A percentile compares a stretch with the other conserved stretches of the same genome.
These are phyloP conservation scores for Suhomyces anneliseae DNA, from an alignment of 1,139 yeast genomes.

Conservation along the genomic window DNA sequence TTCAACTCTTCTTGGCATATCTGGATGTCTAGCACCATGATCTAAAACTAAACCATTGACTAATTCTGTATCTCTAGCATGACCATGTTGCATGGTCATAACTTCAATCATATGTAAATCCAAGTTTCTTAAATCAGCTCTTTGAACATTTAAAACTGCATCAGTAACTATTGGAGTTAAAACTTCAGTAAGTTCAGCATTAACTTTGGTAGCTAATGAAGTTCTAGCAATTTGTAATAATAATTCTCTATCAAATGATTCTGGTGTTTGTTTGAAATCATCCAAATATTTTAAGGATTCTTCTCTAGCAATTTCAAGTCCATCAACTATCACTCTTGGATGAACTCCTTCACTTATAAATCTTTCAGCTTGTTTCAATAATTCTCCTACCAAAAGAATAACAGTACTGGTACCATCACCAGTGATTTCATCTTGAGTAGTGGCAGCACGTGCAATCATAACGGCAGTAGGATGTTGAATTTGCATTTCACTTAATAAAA, in stretches of 20 bases:
- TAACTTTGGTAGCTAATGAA: constrained; percentile 84
- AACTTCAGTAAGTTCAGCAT: constrained; percentile 70
- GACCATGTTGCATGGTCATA: constrained; percentile 96
- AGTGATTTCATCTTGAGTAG: constrained; percentile 97
- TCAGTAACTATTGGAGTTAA: constrained; percentile 95
- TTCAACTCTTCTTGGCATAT: constrained; percentile 88
- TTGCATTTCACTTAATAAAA: constrained; percentile 92
- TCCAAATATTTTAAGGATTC: constrained; percentile 71
- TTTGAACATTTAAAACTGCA: constrained; percentile 80
- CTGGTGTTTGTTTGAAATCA: constrained; percentile 50
- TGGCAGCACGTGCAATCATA: constrained; percentile 97
- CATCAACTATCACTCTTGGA: constrained; percentile 92
- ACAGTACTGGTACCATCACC: constrained; percentile 99
- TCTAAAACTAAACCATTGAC: constrained; percentile 90
- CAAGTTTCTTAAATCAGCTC: constrained; percentile 49
- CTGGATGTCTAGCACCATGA: constrained; percentile 99
- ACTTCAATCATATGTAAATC: constrained; percentile 98
- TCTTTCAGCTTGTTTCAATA: constrained; percentile 91
- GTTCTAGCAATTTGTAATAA: constrained; percentile 89
- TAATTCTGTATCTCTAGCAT: constrained; percentile 79
- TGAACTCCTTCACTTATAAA: constrained; percentile 92
- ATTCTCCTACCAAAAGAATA: constrained; percentile 89
- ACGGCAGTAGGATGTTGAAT: constrained; percentile 99
- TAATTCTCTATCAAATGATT: constrained; percentile 74
- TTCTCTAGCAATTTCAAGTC: constrained; percentile 86